These are phyloP conservation scores for Eimeria acervulina DNA, from an alignment of 169 alveolate species.

Conservation along the genomic window DNA sequence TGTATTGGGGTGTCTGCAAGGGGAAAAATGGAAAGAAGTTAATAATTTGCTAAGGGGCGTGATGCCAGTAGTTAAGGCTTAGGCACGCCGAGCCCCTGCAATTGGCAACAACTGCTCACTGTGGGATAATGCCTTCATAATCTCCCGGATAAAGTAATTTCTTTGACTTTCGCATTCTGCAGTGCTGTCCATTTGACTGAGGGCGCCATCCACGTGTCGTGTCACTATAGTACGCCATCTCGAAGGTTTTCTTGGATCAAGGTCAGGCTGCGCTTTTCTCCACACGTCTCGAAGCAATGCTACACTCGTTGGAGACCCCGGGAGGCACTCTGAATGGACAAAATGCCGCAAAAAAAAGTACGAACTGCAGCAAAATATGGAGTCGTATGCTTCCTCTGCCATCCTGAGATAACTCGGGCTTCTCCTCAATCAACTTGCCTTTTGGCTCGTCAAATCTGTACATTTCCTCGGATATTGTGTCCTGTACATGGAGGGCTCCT, in stretches of 20 bases:
- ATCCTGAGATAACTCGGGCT: background rate
- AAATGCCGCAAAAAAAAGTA: background rate
- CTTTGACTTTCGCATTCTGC: constrained; percentile 28
- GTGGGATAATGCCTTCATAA: constrained; percentile 58
- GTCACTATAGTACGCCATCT: constrained; percentile 1
- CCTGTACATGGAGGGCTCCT: constrained; percentile 2
- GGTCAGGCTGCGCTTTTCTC: background rate
- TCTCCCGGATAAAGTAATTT: background rate
- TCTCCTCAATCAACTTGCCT: background rate
- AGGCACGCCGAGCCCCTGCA: background rate
- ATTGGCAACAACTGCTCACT: constrained; percentile 36
- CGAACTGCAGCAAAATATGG: background rate
- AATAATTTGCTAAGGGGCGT: background rate
- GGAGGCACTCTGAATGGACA: constrained; percentile 20
- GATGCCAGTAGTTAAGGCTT: background rate
- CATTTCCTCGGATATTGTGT: background rate
- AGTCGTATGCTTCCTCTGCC: background rate
- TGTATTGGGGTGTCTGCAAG: constrained; percentile 34
- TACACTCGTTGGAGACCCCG: constrained; percentile 40
- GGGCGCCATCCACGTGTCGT: constrained; percentile 25
- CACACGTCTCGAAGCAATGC: constrained; percentile 62
- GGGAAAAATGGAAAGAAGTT: background rate
- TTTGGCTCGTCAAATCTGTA: constrained; percentile 44
- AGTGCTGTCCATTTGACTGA: background rate
- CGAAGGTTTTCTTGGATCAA: background rate